Base-by-base conservation (phyloP, 2,329 filamentous ascomycete species). In the Clarireedia paspali region DNA sequence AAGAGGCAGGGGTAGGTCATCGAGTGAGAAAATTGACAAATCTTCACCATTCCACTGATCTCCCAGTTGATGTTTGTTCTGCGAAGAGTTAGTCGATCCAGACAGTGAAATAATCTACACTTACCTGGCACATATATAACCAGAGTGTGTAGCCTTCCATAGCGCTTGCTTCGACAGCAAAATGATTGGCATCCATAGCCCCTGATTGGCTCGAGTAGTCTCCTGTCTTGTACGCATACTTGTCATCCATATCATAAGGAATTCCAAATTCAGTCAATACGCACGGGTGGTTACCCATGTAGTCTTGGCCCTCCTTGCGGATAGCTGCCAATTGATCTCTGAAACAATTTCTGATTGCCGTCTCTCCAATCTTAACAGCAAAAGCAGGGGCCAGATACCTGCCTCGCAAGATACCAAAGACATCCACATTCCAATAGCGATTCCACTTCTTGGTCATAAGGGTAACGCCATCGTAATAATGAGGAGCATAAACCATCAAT, bases 391-490 rank as follows among this genome's bases (percentile, higher is more conserved):
- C 88, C 62, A 88, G 77, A 67, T 99, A 99, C 62, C 86, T 87
- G 12, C 94, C 94, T 47, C 94, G 86, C 45, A 99, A 76, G 14
- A 99, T 82, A 2, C 94, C 94, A 50, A 99, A 84, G 4, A 99
- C 89, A 69, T 99, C 94, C 6, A 99, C 88, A 64, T 99, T 99
- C 88, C 94, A 99, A 15, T 87, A 84, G 40, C 91, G 87, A 68
- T 97, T 99, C 94, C 94, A 99, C 71, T 96, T 95, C 73, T 99
- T 99, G 12, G 90, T 97, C 80, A 99, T 88, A 4, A 99, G 77
- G 0, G 94, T 99, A 55, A 99, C 87, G 10, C 94, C 94, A 65
- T 99, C 94, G 70, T 99, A 99, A 69, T 89, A 99, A 72, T 99
- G 94, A 1, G 91, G 90, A 9, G 94, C 87, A 70, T 96, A 97